Conservation (phyloP, 2,329 filamentous ascomycete genomes). For the Botrytis hyacinthi region DNA sequence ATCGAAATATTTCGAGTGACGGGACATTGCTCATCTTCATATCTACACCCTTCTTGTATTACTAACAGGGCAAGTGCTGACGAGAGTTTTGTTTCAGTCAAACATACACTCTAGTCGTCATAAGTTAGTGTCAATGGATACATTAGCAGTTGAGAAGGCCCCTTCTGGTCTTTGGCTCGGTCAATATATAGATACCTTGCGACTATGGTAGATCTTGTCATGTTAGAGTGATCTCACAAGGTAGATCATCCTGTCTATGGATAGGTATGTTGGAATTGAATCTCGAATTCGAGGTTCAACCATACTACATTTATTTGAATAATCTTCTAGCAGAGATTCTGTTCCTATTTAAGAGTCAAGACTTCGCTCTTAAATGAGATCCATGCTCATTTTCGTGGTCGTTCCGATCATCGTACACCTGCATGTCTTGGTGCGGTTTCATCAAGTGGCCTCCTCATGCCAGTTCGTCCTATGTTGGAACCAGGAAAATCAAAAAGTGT, state of each 20-base stretch:
- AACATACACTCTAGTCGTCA: fast-evolving
- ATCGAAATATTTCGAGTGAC: not conserved
- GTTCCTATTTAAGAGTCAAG: not conserved
- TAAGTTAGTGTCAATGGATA: not conserved
- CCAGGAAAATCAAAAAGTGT: not conserved
- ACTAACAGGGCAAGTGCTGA: too few species aligned
- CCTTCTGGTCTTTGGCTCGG: not conserved
- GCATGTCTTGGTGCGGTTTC: not conserved
- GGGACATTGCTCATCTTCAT: not conserved
- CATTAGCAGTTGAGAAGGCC: not conserved
- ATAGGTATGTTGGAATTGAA: not conserved
- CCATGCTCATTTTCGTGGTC: not conserved
- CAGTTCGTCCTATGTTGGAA: not conserved
- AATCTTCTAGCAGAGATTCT: not conserved
- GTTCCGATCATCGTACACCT: not conserved
- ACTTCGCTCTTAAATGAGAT: not conserved
- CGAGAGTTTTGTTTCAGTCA: not conserved
- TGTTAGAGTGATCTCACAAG: not conserved
- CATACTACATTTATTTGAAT: not conserved
- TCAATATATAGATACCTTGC: not conserved
- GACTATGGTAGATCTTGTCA: too few species aligned
- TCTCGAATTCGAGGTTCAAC: not conserved
- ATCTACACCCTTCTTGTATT: not conserved
- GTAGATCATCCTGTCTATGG: too few species aligned
- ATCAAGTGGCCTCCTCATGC: not conserved